Conservation (phyloP, 306 rosid genomes). For the Quercus engelmannii region DNA sequence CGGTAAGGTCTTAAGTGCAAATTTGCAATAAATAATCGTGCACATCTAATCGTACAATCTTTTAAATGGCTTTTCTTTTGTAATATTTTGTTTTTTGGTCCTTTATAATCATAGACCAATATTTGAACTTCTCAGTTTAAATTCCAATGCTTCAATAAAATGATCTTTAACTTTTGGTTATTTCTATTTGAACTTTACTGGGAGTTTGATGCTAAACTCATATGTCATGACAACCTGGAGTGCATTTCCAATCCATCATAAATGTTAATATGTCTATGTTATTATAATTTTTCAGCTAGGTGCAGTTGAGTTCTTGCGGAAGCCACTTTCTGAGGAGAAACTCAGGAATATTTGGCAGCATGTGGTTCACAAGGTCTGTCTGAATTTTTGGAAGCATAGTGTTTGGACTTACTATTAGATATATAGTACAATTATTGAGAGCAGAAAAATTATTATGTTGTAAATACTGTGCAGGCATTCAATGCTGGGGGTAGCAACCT, state of each 20-base stretch:
- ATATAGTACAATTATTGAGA: not conserved
- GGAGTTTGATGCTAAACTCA: not conserved
- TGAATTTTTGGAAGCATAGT: slow-evolving; percentile 8
- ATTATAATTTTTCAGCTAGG: slow-evolving; percentile 66
- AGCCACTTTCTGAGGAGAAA: slow-evolving; percentile 92
- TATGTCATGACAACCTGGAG: not conserved
- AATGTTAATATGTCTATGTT: slow-evolving; percentile 11
- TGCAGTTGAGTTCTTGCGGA: slow-evolving; percentile 81
- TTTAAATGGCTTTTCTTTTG: not conserved
- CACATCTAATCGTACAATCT: not conserved
- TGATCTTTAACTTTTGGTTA: not conserved
- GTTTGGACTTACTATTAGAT: not conserved
- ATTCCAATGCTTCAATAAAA: not conserved
- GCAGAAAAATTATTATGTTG: slow-evolving; percentile 29
- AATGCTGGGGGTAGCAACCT: slow-evolving; percentile 50
- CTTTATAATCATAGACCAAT: slow-evolving; percentile 1
- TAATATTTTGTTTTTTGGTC: not conserved
- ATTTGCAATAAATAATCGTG: not conserved
- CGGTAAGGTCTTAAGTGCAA: slow-evolving; percentile 53
- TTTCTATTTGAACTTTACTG: not conserved
- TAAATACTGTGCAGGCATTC: slow-evolving; percentile 72
- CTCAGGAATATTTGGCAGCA: slow-evolving; percentile 98
- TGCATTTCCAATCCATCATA: slow-evolving; percentile 5
- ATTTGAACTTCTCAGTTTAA: too few species aligned
- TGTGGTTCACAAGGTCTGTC: slow-evolving; percentile 93